Evolutionary conservation across 257 asterid species (phyloP).

Genomic region (Knoxia roxburghii): DNA sequence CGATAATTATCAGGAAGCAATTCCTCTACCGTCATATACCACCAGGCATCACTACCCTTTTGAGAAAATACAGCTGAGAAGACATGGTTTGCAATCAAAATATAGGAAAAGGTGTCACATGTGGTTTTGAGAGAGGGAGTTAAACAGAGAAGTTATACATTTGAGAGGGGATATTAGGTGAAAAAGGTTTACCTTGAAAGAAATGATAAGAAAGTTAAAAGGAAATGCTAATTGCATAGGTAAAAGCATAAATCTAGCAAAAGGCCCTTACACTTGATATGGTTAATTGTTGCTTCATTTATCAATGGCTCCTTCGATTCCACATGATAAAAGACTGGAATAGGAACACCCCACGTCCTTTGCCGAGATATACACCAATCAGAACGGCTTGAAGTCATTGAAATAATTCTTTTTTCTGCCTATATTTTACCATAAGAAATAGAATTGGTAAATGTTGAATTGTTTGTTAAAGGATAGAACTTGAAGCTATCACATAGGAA

Average conservation of each 20-base stretch:
- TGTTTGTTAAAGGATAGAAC: not conserved
- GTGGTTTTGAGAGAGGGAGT: not conserved
- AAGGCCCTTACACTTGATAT: slow-evolving; percentile 69
- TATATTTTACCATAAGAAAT: slow-evolving; percentile 20
- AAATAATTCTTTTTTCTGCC: slow-evolving; percentile 84
- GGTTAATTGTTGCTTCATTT: slow-evolving; percentile 76
- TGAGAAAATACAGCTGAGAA: slow-evolving; percentile 82
- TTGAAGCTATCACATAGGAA: not conserved
- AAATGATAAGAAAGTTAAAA: not conserved
- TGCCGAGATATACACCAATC: slow-evolving; percentile 99
- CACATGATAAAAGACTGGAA: slow-evolving; percentile 89
- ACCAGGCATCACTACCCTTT: slow-evolving; percentile 99
- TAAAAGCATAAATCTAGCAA: slow-evolving; percentile 4
- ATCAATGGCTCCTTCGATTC: slow-evolving; percentile 84
- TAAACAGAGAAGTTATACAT: not conserved
- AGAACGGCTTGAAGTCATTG: slow-evolving; percentile 94
- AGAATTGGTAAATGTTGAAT: not conserved
- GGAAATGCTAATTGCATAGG: not conserved
- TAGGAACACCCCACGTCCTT: slow-evolving; percentile 99
- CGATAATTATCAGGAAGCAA: slow-evolving; percentile 86
- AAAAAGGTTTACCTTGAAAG: not conserved
- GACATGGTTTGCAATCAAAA: slow-evolving; percentile 9
- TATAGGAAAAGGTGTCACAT: not conserved
- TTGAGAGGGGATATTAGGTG: too few relatives aligned
- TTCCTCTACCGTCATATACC: slow-evolving; percentile 94